Evolutionary conservation across 805 yeast genomes (phyloP).

Genomic region (Pichia rugopelliculosa): DNA sequence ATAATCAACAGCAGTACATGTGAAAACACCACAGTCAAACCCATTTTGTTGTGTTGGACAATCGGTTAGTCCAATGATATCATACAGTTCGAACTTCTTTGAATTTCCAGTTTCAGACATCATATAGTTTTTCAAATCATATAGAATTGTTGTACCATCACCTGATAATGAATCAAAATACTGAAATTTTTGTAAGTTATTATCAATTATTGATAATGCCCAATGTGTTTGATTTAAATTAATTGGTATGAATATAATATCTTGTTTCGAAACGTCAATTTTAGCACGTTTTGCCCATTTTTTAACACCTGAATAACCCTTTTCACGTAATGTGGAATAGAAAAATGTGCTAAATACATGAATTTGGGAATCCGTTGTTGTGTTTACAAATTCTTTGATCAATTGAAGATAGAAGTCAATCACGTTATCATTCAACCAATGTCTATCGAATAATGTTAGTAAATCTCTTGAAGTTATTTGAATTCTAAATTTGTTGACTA

Average conservation of each 20-base stretch:
- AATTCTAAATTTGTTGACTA: slow-evolving; percentile 37
- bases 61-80: slow-evolving; percentile 18
- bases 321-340: slow-evolving; percentile 57
- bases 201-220: slow-evolving; percentile 79
- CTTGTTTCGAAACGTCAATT: slow-evolving; percentile 54
- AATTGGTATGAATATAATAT: slow-evolving; percentile 74
- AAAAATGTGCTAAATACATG: slow-evolving; percentile 87
- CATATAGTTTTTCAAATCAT: slow-evolving; percentile 54
- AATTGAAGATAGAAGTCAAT: slow-evolving; percentile 73
- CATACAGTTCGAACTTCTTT: slow-evolving; percentile 28
- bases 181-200: slow-evolving; percentile 46
- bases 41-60: slow-evolving; percentile 88
- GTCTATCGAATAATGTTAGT: slow-evolving; percentile 56
- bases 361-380: slow-evolving; percentile 28
- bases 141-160: slow-evolving; percentile 38
- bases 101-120: slow-evolving; percentile 50
- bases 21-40: slow-evolving; percentile 90
- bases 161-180: slow-evolving; percentile 74
- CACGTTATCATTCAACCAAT: slow-evolving; percentile 88
- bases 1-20: slow-evolving; percentile 68
- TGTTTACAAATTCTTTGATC: slow-evolving; percentile 31
- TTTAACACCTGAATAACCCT: slow-evolving; percentile 75
- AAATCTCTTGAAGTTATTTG: slow-evolving; percentile 64
- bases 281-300: slow-evolving; percentile 80
- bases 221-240: slow-evolving; percentile 81